Conservation (phyloP, 1,284 basidiomycete genomes). For the Garcileccinum viscosum region DNA sequence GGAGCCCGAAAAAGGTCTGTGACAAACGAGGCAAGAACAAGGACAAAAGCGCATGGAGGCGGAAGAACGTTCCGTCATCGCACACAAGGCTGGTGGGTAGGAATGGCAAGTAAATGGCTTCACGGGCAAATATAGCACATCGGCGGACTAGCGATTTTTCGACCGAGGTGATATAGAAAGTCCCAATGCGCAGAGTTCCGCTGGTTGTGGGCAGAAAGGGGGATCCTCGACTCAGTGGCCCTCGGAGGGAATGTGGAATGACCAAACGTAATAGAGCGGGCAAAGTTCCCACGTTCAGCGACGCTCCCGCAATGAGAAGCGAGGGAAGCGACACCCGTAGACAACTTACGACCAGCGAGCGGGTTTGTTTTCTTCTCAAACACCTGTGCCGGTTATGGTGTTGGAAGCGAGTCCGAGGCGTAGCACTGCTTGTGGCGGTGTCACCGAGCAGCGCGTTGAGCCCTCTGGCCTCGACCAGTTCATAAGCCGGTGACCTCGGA, state of each 20-base stretch:
- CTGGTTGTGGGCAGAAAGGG: neutral
- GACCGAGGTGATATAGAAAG: no score
- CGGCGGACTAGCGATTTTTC: no score
- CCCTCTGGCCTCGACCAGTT: neutral
- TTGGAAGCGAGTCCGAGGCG: neutral
- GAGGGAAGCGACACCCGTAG: no score
- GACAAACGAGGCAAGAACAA: neutral
- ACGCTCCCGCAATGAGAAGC: neutral
- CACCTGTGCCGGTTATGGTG: neutral
- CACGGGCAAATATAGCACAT: no score
- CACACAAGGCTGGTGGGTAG: no score
- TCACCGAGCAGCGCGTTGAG: neutral
- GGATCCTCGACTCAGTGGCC: neutral
- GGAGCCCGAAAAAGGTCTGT: neutral
- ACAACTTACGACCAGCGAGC: neutral
- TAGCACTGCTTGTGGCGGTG: neutral
- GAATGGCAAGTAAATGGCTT: no score
- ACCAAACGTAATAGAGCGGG: neutral
- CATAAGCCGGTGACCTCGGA: neutral
- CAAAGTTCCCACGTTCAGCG: neutral
- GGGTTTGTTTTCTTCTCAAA: neutral
- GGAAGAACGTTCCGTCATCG: no score
- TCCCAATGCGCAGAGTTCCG: no score
- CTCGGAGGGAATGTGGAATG: neutral
- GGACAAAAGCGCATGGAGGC: neutral